A percentile compares a stretch with the other conserved stretches of the same genome.
These are phyloP conservation scores for Deuterostichococcus epilithicus DNA, from an alignment of 139 green algal genomes.

Conservation along the genomic window DNA sequence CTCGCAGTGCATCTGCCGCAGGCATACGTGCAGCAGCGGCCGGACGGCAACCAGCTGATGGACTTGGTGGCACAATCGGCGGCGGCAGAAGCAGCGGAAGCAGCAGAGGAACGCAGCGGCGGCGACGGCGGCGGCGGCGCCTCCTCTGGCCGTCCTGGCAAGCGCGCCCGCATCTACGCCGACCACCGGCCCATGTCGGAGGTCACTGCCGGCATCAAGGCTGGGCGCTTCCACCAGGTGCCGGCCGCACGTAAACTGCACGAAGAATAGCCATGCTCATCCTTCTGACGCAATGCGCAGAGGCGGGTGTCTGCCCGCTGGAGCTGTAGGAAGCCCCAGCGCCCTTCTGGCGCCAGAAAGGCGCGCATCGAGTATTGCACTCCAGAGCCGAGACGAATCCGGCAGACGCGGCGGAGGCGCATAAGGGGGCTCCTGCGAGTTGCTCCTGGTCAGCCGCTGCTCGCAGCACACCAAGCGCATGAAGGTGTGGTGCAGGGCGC, in stretches of 20 bases:
- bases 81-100: conserved; percentile 9
- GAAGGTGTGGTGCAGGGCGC: conserved; percentile 47
- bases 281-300: too few species aligned
- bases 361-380: too few species aligned
- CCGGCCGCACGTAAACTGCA: not conserved
- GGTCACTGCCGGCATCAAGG: conserved; percentile 72
- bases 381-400: too few species aligned
- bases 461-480: too few species aligned
- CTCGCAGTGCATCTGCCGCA: not conserved
- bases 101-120: conserved; percentile 1
- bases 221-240: conserved; percentile 75
- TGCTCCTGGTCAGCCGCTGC: too few species aligned
- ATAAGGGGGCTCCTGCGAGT: too few species aligned
- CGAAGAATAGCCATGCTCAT: not conserved
- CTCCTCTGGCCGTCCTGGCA: conserved; percentile 22
- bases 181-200: conserved; percentile 72
- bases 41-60: conserved; percentile 55
- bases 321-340: too few species aligned
- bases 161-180: conserved; percentile 69
- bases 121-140: not conserved
- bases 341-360: too few species aligned
- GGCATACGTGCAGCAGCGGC: conserved; percentile 29
- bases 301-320: too few species aligned
- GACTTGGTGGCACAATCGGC: conserved; percentile 53
- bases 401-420: too few species aligned